phyloP scores from a whole-genome alignment of 1,139 yeast genomes.

The Hyphopichia khmerensis region DNA sequence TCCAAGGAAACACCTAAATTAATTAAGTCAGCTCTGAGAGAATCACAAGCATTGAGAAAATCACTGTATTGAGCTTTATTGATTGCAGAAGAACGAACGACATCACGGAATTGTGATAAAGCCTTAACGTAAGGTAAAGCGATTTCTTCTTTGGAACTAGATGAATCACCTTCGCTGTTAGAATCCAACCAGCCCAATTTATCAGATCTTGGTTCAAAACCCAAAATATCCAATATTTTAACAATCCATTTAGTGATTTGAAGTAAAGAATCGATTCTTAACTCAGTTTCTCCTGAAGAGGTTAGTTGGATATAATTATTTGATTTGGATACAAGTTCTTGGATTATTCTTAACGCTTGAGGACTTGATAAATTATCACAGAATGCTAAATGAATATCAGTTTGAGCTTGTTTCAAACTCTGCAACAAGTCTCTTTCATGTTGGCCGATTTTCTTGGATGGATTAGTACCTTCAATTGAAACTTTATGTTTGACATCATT shows the following conservation, averaged over 20 bases:
- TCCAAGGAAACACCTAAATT: constrained; percentile 81
- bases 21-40: constrained; percentile 55
- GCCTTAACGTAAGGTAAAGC: constrained; percentile 79
- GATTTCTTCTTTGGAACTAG: constrained; percentile 57
- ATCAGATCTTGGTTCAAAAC: constrained; percentile 71
- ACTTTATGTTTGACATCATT: constrained; percentile 57
- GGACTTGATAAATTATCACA: constrained; percentile 88
- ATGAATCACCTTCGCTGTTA: constrained; percentile 13
- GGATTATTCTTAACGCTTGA: constrained; percentile 60
- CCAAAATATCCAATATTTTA: constrained; percentile 66
- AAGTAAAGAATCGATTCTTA: constrained; percentile 65
- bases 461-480: constrained; percentile 37
- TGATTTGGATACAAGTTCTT: constrained; percentile 67
- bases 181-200: constrained; percentile 74
- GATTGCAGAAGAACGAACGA: constrained; percentile 73
- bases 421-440: constrained; percentile 56
- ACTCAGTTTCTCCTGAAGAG: constrained; percentile 41
- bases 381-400: constrained; percentile 72
- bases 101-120: constrained; percentile 77
- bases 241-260: constrained; percentile 70
- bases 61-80: constrained; percentile 53
- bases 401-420: constrained; percentile 54
- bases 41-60: constrained; percentile 51
- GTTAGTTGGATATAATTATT: constrained; percentile 66
- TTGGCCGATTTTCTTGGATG: constrained; percentile 53